Evolutionary conservation across 2,329 filamentous ascomycete genomes (phyloP).

Genomic region (Emergomyces pasteurianus): DNA sequence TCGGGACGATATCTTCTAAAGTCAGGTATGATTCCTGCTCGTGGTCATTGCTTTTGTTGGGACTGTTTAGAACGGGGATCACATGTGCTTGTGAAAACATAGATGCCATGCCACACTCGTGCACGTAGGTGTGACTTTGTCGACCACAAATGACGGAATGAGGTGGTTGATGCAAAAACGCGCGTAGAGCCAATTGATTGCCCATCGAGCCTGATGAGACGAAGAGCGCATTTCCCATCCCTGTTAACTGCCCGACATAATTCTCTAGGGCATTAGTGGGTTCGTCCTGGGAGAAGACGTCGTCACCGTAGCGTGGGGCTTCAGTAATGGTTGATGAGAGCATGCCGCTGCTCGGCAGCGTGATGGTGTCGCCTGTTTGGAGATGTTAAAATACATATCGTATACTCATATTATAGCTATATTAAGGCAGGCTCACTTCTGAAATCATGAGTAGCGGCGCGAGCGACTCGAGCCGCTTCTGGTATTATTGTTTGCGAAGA

Average conservation of each 20-base stretch:
- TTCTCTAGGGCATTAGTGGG: constrained; percentile 66
- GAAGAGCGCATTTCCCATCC: constrained; percentile 65
- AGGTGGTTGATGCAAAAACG: constrained; percentile 67
- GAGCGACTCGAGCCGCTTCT: background rate
- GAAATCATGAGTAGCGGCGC: background rate
- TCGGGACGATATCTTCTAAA: constrained; percentile 59
- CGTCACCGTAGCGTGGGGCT: constrained; percentile 56
- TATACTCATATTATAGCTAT: background rate
- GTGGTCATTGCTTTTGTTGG: constrained; percentile 34
- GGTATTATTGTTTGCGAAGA: background rate
- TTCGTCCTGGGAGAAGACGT: constrained; percentile 69
- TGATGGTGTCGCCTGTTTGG: constrained; percentile 51
- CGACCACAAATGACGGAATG: constrained; percentile 69
- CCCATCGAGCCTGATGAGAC: constrained; percentile 90
- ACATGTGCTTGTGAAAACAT: constrained; percentile 21
- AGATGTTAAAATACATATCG: background rate
- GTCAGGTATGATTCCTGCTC: constrained; percentile 52
- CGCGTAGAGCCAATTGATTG: constrained; percentile 72
- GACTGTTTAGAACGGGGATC: background rate
- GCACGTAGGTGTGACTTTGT: constrained; percentile 61
- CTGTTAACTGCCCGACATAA: constrained; percentile 59
- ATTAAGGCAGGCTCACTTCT: background rate
- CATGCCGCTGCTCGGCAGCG: constrained; percentile 70
- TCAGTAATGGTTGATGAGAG: constrained; percentile 63
- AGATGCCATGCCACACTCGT: constrained; percentile 56